These are phyloP conservation scores for Cylindrodendrum hubeiense DNA, from an alignment of 2,329 filamentous ascomycete species.

Conservation along the genomic window DNA sequence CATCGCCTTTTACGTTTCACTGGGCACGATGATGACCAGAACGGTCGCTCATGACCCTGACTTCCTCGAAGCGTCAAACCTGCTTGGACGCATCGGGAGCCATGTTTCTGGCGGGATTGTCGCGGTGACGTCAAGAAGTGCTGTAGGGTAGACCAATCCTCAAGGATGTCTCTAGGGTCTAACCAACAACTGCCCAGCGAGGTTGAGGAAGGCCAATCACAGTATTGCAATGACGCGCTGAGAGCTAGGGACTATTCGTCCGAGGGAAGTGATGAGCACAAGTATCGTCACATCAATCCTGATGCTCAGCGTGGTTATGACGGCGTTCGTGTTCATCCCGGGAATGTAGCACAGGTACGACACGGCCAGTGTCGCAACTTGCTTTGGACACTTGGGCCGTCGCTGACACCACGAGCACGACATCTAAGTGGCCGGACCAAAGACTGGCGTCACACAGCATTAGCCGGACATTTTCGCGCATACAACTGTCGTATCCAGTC, in stretches of 20 bases:
- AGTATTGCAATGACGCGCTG: slow-evolving; percentile 14
- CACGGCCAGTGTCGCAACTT: not conserved
- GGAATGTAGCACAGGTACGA: not conserved
- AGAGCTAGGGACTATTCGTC: not conserved
- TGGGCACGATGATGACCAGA: not conserved
- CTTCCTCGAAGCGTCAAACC: slow-evolving; percentile 7
- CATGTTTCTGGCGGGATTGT: slow-evolving; percentile 19
- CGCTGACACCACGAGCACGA: not conserved
- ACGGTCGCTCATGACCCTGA: not conserved
- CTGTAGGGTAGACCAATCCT: slow-evolving; percentile 15
- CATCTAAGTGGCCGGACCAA: not conserved
- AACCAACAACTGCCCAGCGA: not conserved
- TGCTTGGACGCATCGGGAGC: slow-evolving; percentile 14
- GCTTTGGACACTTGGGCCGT: not conserved
- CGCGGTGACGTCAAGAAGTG: slow-evolving; percentile 37
- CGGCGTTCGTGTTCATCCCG: not conserved
- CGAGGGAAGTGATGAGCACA: slow-evolving; percentile 6
- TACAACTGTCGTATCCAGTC: not conserved
- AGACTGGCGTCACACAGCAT: not conserved
- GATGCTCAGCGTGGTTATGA: slow-evolving; percentile 11
- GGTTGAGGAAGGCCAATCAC: slow-evolving; percentile 9
- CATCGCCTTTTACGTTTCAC: slow-evolving; percentile 1
- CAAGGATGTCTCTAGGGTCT: slow-evolving; percentile 1
- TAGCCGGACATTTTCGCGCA: not conserved
- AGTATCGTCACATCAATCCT: slow-evolving; percentile 3